Evolutionary conservation across 2,329 filamentous ascomycete species (phyloP).

Genomic region (Aspergillus thermomutatus): DNA sequence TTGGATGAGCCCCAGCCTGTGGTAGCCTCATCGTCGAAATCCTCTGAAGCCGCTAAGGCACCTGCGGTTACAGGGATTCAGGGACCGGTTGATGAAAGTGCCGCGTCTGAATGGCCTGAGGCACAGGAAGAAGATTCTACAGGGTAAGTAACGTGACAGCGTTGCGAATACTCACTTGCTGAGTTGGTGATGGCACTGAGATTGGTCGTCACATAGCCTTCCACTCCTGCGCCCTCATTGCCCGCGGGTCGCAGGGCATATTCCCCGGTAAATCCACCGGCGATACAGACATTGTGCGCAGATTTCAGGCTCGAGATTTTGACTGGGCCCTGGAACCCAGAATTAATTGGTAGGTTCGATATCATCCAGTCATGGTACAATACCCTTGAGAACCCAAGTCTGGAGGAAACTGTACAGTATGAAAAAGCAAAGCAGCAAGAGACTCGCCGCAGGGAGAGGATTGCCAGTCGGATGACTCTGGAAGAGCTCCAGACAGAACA

Average conservation of each 20-base stretch:
- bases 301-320: conserved; percentile 54
- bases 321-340: conserved; percentile 34
- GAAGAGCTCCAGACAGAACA: not conserved
- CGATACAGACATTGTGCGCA: conserved; percentile 48
- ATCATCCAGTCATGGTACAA: conserved; percentile 6
- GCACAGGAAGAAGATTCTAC: not conserved
- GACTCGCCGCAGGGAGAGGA: conserved; percentile 3
- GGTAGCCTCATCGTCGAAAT: not conserved
- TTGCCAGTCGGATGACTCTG: conserved; percentile 1
- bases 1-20: not conserved
- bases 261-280: conserved; percentile 56
- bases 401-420: conserved; percentile 7
- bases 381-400: conserved; percentile 3
- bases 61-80: not conserved
- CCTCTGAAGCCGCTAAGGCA: not conserved
- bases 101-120: not conserved
- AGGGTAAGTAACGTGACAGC: not conserved
- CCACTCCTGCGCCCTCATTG: conserved; percentile 29
- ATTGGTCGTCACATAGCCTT: conserved; percentile 49
- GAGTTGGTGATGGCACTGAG: conserved; percentile 53
- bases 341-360: conserved; percentile 27
- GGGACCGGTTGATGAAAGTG: not conserved
- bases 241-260: conserved; percentile 49
- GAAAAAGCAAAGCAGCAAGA: conserved; percentile 7
- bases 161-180: not conserved